Conservation (phyloP, 345 rosid genomes). For the Citropsis articulata region DNA sequence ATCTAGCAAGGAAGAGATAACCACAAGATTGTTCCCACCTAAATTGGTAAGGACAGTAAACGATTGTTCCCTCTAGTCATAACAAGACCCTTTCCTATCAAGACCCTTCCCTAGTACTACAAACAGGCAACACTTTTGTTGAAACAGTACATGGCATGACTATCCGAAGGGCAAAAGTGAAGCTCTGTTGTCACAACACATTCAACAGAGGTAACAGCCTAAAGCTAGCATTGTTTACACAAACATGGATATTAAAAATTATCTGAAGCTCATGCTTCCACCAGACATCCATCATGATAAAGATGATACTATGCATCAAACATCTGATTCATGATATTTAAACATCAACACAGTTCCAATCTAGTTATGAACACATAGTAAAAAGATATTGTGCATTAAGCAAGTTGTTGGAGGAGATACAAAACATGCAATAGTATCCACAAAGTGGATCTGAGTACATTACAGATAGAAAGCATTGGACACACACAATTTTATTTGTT, state of each 20-base stretch:
- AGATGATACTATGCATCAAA: neutral
- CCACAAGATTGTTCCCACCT: too few relatives aligned
- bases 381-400: neutral
- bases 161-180: neutral
- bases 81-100: too few relatives aligned
- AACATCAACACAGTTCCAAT: neutral
- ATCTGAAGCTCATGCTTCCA: neutral
- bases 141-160: neutral
- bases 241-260: neutral
- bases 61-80: neutral
- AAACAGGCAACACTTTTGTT: neutral
- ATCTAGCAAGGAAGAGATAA: neutral
- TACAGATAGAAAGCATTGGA: neutral
- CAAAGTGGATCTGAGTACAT: neutral
- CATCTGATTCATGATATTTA: neutral
- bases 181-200: neutral
- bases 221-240: neutral
- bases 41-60: neutral
- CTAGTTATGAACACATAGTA: neutral
- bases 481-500: constrained; percentile 14
- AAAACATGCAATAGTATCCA: neutral
- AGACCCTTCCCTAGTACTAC: neutral
- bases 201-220: neutral
- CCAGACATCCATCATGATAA: neutral
- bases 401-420: neutral